Percentiles rank a stretch among this genome's conserved stretches.
Conservation (phyloP, 257 asterid species). For the Rehmannia glutinosa region DNA sequence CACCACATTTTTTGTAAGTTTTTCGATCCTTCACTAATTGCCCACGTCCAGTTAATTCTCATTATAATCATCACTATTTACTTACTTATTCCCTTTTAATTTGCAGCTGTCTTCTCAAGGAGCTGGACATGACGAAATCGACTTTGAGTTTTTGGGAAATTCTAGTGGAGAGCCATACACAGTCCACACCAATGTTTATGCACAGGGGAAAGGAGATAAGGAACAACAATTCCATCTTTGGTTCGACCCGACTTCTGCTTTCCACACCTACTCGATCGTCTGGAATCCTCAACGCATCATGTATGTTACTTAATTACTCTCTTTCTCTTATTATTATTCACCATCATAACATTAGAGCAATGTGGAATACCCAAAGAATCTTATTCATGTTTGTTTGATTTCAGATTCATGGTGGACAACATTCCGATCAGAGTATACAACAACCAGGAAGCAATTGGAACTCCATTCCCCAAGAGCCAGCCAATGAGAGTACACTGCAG, state of each 20-base stretch:
- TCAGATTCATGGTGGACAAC: conserved; percentile 45
- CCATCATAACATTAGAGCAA: too few relatives aligned
- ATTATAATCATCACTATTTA: too few relatives aligned
- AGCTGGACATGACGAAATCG: conserved; percentile 39
- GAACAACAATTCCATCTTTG: too few relatives aligned
- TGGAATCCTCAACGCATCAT: too few relatives aligned
- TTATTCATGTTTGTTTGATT: background rate
- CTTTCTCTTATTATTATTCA: too few relatives aligned
- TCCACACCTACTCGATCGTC: too few relatives aligned
- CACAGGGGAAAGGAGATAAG: conserved; percentile 40
- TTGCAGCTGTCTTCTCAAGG: conserved; percentile 40
- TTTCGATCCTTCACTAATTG: background rate
- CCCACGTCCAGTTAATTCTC: background rate
- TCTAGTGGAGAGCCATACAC: conserved; percentile 36
- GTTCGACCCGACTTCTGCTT: too few relatives aligned
- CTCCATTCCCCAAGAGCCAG: too few relatives aligned
- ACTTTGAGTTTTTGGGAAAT: conserved; percentile 41
- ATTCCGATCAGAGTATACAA: conserved; percentile 41
- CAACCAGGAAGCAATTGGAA: too few relatives aligned
- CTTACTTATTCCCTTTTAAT: background rate
- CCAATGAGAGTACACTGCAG: conserved; percentile 25
- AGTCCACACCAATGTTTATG: conserved; percentile 35
- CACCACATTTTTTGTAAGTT: conserved; percentile 37
- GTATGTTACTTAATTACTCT: too few relatives aligned
- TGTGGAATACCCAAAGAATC: background rate